These are phyloP conservation scores for Alternaria sp. DNA, from an alignment of 2,329 filamentous ascomycete species.

Conservation along the genomic window DNA sequence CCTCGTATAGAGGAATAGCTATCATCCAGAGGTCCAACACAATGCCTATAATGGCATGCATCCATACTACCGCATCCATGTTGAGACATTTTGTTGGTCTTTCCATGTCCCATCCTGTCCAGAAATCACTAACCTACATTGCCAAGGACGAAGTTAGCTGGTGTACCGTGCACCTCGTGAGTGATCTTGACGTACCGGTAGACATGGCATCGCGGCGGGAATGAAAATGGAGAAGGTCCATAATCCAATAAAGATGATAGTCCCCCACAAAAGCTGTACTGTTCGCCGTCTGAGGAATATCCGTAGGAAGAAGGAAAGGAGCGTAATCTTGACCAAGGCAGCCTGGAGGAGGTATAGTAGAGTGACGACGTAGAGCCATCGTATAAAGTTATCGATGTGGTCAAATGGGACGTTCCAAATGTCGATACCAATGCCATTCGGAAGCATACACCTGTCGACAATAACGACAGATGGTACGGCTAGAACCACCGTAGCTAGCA, in stretches of 20 bases:
- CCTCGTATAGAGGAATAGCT: conserved; percentile 37
- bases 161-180: too few species aligned
- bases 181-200: conserved; percentile 27
- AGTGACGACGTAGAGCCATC: conserved; percentile 33
- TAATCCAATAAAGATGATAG: conserved; percentile 23
- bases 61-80: conserved; percentile 40
- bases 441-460: conserved; percentile 12
- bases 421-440: conserved; percentile 54
- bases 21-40: conserved; percentile 30
- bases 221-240: conserved; percentile 25
- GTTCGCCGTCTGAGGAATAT: conserved; percentile 31
- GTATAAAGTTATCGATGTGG: conserved; percentile 51
- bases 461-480: conserved; percentile 9
- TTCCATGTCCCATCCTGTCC: conserved; percentile 34
- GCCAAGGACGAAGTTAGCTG: not conserved
- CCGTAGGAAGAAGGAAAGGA: conserved; percentile 33
- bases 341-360: conserved; percentile 37
- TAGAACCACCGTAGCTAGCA: conserved; percentile 46
- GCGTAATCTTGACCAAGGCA: conserved; percentile 27
- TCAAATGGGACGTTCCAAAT: conserved; percentile 55
- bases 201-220: conserved; percentile 35
- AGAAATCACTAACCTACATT: conserved; percentile 18
- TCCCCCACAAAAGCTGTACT: conserved; percentile 13
- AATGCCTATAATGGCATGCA: conserved; percentile 38
- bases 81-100: conserved; percentile 32